Evolutionary conservation across 2,329 filamentous ascomycete genomes (phyloP), one percentile per base, ranked within the genome.

Genomic region (Metarhizium sp.): DNA sequence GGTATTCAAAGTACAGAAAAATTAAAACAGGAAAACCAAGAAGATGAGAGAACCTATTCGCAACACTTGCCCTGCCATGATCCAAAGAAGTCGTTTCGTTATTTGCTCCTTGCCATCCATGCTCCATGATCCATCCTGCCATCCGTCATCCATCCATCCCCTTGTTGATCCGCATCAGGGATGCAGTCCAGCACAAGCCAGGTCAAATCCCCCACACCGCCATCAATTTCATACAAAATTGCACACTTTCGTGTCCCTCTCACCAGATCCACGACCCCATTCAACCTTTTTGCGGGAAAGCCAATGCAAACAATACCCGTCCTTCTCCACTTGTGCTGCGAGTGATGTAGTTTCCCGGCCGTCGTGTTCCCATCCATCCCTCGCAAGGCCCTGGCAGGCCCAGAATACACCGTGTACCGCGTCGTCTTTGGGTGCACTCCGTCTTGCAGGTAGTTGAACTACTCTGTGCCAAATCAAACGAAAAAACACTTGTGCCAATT

Each of bases 241-340:
- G n/a, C 43, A 46, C 43, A 13, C 43, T 46, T 46, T 46, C 20
- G 20, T 25, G 20, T 48, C 40, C 38, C 29, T 51, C 48, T 52
- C 38, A 13, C 34, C n/a, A 32, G 51, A 25, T 52, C 40, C 36
- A 30, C 36, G 50, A 16, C 50, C 36, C 32, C 51, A 43, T 48
- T 38, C 32, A 43, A 34, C 49, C 40, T 42, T 3, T 34, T 34
- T 34, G 10, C 32, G 47, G 43, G 7, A 34, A 11, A 34, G 40
- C 20, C 54, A 50, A 55, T 52, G 43, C 45, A 38, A 52, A 52
- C 30, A 50, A 56, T 43, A 54, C 25, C 50, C 52, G 30, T 29
- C 18, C 46, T 42, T 48, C 48, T 18, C 55, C 55, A 54, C 51
- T 50, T 49, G 29, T 51, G 42, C 55, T 51, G 55, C 51, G 45